phyloP scores from a whole-genome alignment of 768 basidiomycete species.

The Russula griseocarnosa region DNA sequence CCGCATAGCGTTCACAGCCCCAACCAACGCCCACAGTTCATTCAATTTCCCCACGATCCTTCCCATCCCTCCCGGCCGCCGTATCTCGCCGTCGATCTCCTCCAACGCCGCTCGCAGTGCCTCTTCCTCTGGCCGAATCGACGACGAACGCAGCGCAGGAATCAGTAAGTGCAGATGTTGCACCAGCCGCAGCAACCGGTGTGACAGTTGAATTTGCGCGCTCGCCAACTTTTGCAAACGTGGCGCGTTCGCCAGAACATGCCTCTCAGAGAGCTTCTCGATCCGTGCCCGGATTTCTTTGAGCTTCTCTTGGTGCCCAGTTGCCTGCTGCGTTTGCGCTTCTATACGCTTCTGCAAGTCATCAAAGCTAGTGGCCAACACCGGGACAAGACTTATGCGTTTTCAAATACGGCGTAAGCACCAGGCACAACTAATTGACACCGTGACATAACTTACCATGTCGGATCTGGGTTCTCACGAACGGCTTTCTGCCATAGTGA shows the following conservation, averaged over 20 bases:
- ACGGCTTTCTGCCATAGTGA: conserved; percentile 73
- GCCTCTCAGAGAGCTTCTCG: conserved; percentile 54
- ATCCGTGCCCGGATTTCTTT: conserved; percentile 69
- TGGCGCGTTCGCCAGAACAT: conserved; percentile 61
- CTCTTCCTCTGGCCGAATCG: conserved; percentile 80
- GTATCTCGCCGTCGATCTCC: conserved; percentile 69
- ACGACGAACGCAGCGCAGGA: conserved; percentile 67
- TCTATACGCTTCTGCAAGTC: conserved; percentile 75
- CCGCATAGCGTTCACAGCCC: conserved; percentile 58
- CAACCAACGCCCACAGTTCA: conserved; percentile 82
- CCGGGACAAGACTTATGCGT: conserved; percentile 62
- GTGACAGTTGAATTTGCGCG: conserved; percentile 63
- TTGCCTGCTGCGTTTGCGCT: conserved; percentile 64
- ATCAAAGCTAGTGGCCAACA: conserved; percentile 76
- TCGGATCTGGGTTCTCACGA: conserved; percentile 77
- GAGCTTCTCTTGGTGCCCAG: conserved; percentile 62
- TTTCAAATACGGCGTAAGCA: conserved; percentile 8
- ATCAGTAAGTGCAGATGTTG: conserved; percentile 78
- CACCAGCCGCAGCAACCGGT: conserved; percentile 63
- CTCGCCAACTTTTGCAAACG: conserved; percentile 60
- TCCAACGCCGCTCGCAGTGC: conserved; percentile 65
- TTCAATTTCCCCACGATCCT: conserved; percentile 69
- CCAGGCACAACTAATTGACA: conserved; percentile 13
- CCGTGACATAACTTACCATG: conserved; percentile 55
- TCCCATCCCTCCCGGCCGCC: conserved; percentile 47